These are phyloP conservation scores for Lojkania enalia DNA, from an alignment of 2,329 filamentous ascomycete genomes.

Conservation along the genomic window DNA sequence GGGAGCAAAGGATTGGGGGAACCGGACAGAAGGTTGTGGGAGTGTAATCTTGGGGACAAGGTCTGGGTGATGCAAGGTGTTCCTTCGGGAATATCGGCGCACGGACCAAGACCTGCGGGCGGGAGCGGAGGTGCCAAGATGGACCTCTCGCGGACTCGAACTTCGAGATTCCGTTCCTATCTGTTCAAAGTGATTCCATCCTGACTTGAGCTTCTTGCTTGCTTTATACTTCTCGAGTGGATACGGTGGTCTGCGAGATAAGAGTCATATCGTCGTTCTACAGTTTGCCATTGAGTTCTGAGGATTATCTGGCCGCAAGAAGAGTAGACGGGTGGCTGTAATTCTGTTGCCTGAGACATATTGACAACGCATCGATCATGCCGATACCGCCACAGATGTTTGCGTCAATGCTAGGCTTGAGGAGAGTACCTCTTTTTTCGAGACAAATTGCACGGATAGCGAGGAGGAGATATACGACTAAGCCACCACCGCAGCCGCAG, in stretches of 20 bases:
- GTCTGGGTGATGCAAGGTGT: conserved; percentile 39
- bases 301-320: conserved; percentile 11
- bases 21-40: conserved; percentile 1
- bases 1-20: background rate
- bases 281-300: background rate
- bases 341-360: conserved; percentile 18
- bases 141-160: background rate
- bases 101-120: conserved; percentile 16
- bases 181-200: background rate
- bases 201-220: background rate
- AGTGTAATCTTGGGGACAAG: background rate
- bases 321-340: conserved; percentile 2
- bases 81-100: conserved; percentile 25
- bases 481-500: conserved; percentile 19
- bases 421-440: background rate
- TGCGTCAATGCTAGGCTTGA: background rate
- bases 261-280: conserved; percentile 1
- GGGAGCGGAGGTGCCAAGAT: background rate
- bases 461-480: conserved; percentile 22
- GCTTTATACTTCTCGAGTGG: background rate
- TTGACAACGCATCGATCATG: conserved; percentile 19
- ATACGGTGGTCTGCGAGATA: background rate
- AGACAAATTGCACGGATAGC: background rate
- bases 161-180: background rate
- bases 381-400: conserved; percentile 1